Base-by-base conservation (phyloP, 2,329 filamentous ascomycete genomes). In the Sclerotinia spermophila region DNA sequence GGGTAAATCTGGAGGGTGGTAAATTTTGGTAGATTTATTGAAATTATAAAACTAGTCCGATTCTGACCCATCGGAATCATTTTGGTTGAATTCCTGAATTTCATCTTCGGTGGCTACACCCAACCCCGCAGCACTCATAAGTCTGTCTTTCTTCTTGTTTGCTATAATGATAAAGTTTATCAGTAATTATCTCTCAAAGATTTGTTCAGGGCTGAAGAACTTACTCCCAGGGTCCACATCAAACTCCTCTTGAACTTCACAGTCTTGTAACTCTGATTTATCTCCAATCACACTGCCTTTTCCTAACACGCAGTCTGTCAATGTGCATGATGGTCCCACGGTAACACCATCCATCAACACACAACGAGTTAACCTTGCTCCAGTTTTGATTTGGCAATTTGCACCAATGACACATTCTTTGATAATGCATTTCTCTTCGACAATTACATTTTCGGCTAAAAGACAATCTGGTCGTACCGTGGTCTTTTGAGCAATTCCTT, bases 321-420 rank as follows among this genome's bases (percentile, higher is more conserved):
- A 83, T 80, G 93, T 93, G 78, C 91, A 94, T 58, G 91, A 90
- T 76, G 93, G 92, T 21, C 93, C 94, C 19, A 99, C 86, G 11
- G 92, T 89, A 0, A 92, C 94, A 5, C 93, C 93, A 72, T 98
- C 95, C 93, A 98, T 97, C 30, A 98, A 83, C 62, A 98, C 81
- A 80, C 95, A 98, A 74, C 94, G 88, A n/a, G 89, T 90, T 59
- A 99, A 82, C 74, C 94, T 92, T 42, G 92, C 93, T n/a, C 94
- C 93, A 75, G 91, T 89, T 73, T 90, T 89, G 74, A 99, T 95
- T 76, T 92, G 90, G 79, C 93, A 97, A 76, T 93, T 93, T 6
- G 92, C 89, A 3, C 96, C 96, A 55, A 99, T 88, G 42, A 97
- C 93, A 51, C 86, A 91, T 81, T 97, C 93, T 80, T 97, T 97